These are phyloP conservation scores for Alternaria longipes DNA, from an alignment of 2,329 filamentous ascomycete species.

Conservation along the genomic window DNA sequence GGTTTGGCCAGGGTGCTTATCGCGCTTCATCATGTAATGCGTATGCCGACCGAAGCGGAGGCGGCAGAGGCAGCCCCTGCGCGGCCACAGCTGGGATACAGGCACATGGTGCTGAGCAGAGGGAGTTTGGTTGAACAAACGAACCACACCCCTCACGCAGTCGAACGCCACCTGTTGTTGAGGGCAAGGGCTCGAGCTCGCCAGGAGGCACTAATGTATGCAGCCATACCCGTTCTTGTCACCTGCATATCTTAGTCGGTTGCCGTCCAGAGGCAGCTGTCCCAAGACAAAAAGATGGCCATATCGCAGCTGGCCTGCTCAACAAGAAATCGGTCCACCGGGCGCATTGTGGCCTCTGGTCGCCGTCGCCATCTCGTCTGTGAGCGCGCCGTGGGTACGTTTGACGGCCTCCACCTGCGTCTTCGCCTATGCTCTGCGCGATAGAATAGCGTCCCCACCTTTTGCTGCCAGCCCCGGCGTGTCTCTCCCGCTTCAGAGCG, in stretches of 20 bases:
- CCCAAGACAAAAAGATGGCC: constrained; percentile 10
- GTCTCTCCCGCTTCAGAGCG: constrained; percentile 25
- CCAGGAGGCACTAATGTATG: constrained; percentile 7
- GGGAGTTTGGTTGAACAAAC: constrained; percentile 6
- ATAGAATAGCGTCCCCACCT: constrained; percentile 23
- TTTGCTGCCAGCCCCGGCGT: constrained; percentile 17
- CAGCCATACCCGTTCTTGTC: constrained; percentile 16
- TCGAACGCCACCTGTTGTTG: constrained; percentile 13
- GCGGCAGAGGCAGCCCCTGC: constrained; percentile 7
- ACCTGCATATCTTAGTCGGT: constrained; percentile 17
- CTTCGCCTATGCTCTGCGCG: constrained; percentile 8
- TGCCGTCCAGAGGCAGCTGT: constrained; percentile 4
- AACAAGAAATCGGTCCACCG: constrained; percentile 16
- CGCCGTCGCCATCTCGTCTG: neutral
- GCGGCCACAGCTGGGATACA: neutral
- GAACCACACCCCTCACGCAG: constrained; percentile 13
- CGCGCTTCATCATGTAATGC: constrained; percentile 29
- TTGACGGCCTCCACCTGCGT: neutral
- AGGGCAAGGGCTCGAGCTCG: constrained; percentile 5
- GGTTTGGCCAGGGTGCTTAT: constrained; percentile 25
- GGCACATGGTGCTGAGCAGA: constrained; percentile 5
- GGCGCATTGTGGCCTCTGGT: constrained; percentile 2
- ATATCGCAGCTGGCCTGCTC: constrained; percentile 9
- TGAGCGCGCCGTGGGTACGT: neutral
- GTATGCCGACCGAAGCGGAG: constrained; percentile 18